A percentile compares a stretch with the other conserved stretches of the same genome.
Conservation (phyloP, 768 basidiomycete species). For the Pholiota conissans region DNA sequence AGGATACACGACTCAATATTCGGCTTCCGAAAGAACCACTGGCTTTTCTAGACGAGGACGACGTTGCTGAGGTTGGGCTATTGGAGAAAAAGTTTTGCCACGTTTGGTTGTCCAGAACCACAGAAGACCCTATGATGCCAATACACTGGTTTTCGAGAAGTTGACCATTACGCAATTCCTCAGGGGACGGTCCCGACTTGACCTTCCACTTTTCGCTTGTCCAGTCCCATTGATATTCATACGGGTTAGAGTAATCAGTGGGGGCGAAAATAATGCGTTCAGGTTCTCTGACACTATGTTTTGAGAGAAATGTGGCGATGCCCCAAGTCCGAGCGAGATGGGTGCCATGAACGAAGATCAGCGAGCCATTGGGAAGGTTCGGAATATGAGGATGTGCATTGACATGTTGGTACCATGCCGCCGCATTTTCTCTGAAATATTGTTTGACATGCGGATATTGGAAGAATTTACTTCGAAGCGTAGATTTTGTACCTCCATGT, state of each 20-base stretch:
- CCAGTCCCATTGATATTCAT: conserved; percentile 8
- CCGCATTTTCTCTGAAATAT: conserved; percentile 3
- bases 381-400: background rate
- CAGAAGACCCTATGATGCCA: background rate
- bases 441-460: background rate
- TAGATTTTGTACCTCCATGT: background rate
- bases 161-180: background rate
- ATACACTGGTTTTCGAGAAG: conserved; percentile 3
- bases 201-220: background rate
- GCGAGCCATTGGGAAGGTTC: conserved; percentile 2
- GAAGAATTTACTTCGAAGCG: background rate
- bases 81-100: background rate
- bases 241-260: background rate
- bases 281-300: background rate
- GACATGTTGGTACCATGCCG: conserved; percentile 9
- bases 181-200: background rate
- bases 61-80: background rate
- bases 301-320: conserved; percentile 5
- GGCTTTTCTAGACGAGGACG: background rate
- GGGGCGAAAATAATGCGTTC: background rate
- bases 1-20: background rate
- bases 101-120: conserved; percentile 1
- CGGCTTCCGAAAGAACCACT: background rate
- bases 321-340: conserved; percentile 6
- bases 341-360: conserved; percentile 2